Evolutionary conservation across 1,284 basidiomycete species (phyloP), one percentile per base, ranked within the genome.

Genomic region (Apiotrichum laibachii): DNA sequence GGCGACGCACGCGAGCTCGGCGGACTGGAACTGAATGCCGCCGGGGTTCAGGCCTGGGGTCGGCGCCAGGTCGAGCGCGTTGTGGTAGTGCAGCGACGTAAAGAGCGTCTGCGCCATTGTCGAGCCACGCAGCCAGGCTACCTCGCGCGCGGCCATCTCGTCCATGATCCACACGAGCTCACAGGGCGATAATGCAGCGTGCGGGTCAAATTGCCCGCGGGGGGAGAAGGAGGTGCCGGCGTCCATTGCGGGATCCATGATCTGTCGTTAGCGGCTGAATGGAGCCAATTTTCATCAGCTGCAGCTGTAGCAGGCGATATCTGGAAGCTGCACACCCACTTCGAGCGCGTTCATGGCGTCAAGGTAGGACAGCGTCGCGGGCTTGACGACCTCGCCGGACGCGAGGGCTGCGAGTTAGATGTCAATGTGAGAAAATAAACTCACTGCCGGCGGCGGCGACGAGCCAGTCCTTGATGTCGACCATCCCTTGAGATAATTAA

Each of bases 311-410:
- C 47, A 44, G 9, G 31, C 2, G 21, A 9, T 31, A 16, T 19
- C 7, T 15, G 42, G 21, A 48, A 21, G n/a, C 22, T 12, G 9
- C 12, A 47, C 63, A n/a, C 47, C 45, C 37, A 89, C 88, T 82
- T 91, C 87, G 57, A 94, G 85, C 18, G 90, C 89, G 63, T 88
- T 89, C 92, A 95, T 94, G 15, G 90, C 86, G 61, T 95, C 92
- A 62, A 88, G 82, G 50, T 93, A 79, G 16, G 85, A 84, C 65
- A 91, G 88, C 37, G 84, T 84, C 1, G 85, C 82, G 60, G 85
- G 85, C 46, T 90, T 82, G n/a, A 92, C 64, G 61, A 91, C 80
- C 52, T 82, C 81, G 13, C 85, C 86, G 1, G 82, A 78, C 39
- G 82, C 80, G 82, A 92, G 85, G 49, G 84, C 90, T 91, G 53